Evolutionary conservation across 192 early-diverging fungal species (phyloP).

Genomic region (Coemansia sp.): DNA sequence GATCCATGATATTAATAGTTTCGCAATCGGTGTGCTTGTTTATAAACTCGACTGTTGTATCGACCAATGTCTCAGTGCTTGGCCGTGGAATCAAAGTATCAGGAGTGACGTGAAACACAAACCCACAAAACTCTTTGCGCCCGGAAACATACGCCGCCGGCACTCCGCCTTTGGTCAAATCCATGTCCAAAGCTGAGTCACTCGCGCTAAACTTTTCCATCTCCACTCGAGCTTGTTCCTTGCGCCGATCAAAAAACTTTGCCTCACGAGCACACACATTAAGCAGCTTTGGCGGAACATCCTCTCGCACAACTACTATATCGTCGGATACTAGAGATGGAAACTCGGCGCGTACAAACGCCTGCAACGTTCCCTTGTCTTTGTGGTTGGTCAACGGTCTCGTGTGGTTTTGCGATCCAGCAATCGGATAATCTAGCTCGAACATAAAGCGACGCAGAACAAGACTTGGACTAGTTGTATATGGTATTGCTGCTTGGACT

Average conservation of each 20-base stretch:
- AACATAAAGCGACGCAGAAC: constrained; percentile 58
- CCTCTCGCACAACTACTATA: constrained; percentile 23
- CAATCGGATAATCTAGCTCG: constrained; percentile 53
- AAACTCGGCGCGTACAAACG: constrained; percentile 52
- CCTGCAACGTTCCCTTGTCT: constrained; percentile 61
- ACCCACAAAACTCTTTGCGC: constrained; percentile 58
- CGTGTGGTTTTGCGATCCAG: constrained; percentile 59
- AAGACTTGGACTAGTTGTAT: constrained; percentile 35
- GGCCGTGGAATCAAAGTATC: constrained; percentile 71
- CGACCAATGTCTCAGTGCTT: constrained; percentile 67
- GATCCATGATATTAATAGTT: constrained; percentile 56
- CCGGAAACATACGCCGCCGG: constrained; percentile 38
- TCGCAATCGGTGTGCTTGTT: background rate
- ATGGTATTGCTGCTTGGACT: constrained; percentile 18
- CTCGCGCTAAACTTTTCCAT: constrained; percentile 22
- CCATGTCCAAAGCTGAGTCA: constrained; percentile 19
- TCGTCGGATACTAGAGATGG: constrained; percentile 25
- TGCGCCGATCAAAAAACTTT: constrained; percentile 52
- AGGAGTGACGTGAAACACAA: constrained; percentile 59
- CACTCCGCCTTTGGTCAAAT: constrained; percentile 49
- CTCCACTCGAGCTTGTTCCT: constrained; percentile 46
- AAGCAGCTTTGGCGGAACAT: constrained; percentile 59
- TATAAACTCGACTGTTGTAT: constrained; percentile 45
- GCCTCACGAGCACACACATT: constrained; percentile 60
- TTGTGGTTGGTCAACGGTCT: constrained; percentile 56